phyloP scores from a whole-genome alignment of 1,139 yeast species.

The Suhomyces panamericanus region DNA sequence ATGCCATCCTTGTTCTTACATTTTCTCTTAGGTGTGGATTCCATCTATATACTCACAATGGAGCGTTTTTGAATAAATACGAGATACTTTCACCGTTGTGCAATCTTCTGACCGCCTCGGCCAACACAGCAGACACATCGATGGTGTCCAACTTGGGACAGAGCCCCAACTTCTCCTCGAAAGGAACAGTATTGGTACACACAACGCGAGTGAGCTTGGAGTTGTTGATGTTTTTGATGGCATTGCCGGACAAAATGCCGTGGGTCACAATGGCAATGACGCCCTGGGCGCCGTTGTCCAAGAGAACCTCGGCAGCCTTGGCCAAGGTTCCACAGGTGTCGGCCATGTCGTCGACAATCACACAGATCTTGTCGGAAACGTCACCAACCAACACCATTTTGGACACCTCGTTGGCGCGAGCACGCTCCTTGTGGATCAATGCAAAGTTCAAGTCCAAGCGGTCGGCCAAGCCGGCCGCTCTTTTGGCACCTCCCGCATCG shows the following conservation, averaged over 20 bases:
- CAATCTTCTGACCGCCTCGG: slow-evolving; percentile 94
- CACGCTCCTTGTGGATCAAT: slow-evolving; percentile 93
- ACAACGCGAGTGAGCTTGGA: slow-evolving; percentile 78
- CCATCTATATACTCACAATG: slow-evolving; percentile 21
- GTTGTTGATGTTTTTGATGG: slow-evolving; percentile 77
- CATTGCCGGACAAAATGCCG: slow-evolving; percentile 88
- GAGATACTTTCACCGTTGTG: slow-evolving; percentile 89
- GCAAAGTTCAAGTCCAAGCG: slow-evolving; percentile 91
- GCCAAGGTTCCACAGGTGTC: slow-evolving; percentile 97
- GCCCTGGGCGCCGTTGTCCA: slow-evolving; percentile 76
- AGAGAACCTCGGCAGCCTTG: slow-evolving; percentile 88
- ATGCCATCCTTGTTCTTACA: too few relatives aligned
- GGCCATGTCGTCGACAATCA: slow-evolving; percentile 97
- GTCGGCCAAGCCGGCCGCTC: slow-evolving; percentile 96
- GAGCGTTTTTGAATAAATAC: slow-evolving; percentile 61
- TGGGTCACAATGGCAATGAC: slow-evolving; percentile 97
- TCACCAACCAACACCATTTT: slow-evolving; percentile 97
- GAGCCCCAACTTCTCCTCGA: slow-evolving; percentile 66
- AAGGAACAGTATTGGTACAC: slow-evolving; percentile 94
- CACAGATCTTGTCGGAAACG: slow-evolving; percentile 81
- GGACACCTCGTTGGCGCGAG: slow-evolving; percentile 90
- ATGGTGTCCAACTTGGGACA: slow-evolving; percentile 80
- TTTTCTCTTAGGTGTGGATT: too few relatives aligned
- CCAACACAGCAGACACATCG: slow-evolving; percentile 85
- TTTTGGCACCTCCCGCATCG: slow-evolving; percentile 98